Evolutionary conservation across 768 basidiomycete species (phyloP), one percentile per base, ranked within the genome.

Genomic region (Trametes cingulata): DNA sequence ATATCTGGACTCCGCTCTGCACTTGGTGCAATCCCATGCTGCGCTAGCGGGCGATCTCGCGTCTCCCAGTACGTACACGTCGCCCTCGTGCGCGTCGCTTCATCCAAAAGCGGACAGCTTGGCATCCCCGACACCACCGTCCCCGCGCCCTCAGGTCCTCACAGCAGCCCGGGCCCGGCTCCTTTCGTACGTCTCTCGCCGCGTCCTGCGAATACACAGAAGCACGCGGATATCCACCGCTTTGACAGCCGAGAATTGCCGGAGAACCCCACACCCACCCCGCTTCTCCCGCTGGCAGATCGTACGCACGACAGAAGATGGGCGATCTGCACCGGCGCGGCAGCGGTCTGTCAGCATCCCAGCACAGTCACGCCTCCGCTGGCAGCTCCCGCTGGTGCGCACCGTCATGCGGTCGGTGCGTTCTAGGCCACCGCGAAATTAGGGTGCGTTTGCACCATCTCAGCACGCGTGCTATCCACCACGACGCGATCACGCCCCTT

Each of bases 231-330:
- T 35, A 33, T 27, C 33, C 45, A 53, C 45, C 37, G 50, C 36
- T 39, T 27, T 49, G 46, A 43, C 60, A 61, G 53, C 60, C 60
- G 60, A 61, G 29, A 35, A 40, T 56, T 61, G 47, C 60, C 60
- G 60, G 60, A 36, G 41, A 45, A 53, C 25, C 6, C 22, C 43
- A 33, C 29, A 27, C 27, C 43, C 35, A 22, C 33, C 39, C 40
- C 40, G 40, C 40, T 43, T 41, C 51, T 55, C 53, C 40, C 52
- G 52, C 24, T 45, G 29, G 29, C 29, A 45, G 40, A 27, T n/a
- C 52, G 39, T 53, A 35, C 47, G 25, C 20, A 36, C 50, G 37
- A 51, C 33, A 36, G 8, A 40, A 15, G 29, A 27, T 35, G n/a
- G 25, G 39, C 51, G 51, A 54, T 54, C 52, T 45, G 19, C 41